Conservation (phyloP, 1,284 basidiomycete species). For the Cryptococcus floricola region DNA sequence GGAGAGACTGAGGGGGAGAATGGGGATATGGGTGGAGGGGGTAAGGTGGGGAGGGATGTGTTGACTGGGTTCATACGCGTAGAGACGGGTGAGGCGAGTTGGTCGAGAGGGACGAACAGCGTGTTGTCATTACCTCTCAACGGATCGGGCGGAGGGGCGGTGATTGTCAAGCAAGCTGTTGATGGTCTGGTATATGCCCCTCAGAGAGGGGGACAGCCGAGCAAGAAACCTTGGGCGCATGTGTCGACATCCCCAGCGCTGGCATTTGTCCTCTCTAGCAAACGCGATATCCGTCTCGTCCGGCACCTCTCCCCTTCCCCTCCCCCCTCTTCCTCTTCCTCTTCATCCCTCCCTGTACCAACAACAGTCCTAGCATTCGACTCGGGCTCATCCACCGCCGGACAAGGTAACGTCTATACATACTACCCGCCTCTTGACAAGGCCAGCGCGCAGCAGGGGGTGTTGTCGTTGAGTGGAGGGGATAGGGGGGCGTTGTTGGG, state of each 20-base stretch:
- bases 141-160: slow-evolving; percentile 45
- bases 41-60: slow-evolving; percentile 34
- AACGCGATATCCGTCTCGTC: slow-evolving; percentile 79
- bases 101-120: slow-evolving; percentile 28
- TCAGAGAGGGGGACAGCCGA: slow-evolving; percentile 21
- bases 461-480: slow-evolving; percentile 65
- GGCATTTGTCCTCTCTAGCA: slow-evolving; percentile 89
- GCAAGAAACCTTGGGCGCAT: slow-evolving; percentile 65
- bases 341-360: slow-evolving; percentile 4
- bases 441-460: slow-evolving; percentile 68
- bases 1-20: slow-evolving; percentile 54
- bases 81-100: slow-evolving; percentile 22
- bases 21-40: slow-evolving; percentile 24
- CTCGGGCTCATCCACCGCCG: slow-evolving; percentile 53
- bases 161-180: slow-evolving; percentile 73
- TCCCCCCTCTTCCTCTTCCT: background rate
- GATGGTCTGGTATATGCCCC: slow-evolving; percentile 71
- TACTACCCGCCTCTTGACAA: slow-evolving; percentile 59
- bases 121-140: slow-evolving; percentile 30
- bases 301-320: slow-evolving; percentile 56
- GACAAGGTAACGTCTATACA: slow-evolving; percentile 70
- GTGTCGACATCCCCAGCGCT: slow-evolving; percentile 77
- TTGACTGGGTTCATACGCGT: slow-evolving; percentile 26
- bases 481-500: slow-evolving; percentile 72
- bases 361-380: slow-evolving; percentile 70